These are phyloP conservation scores for Fragilariopsis cylindrus DNA, from an alignment of 108 stramenopile species.

Conservation along the genomic window DNA sequence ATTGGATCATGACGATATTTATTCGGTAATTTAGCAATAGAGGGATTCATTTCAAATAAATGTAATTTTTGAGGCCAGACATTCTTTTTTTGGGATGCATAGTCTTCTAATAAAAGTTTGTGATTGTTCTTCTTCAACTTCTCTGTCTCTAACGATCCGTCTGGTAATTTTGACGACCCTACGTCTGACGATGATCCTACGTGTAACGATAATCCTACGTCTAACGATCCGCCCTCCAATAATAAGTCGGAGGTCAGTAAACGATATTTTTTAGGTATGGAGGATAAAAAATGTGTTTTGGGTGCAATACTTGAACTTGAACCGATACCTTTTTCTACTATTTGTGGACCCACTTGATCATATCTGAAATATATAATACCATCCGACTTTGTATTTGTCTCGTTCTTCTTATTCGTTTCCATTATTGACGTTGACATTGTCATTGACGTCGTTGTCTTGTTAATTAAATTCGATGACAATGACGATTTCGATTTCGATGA, in stretches of 20 bases:
- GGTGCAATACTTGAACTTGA: no score
- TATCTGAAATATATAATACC: neutral
- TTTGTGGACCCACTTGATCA: neutral
- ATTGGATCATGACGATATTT: neutral
- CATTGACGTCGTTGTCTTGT: conserved; percentile 96
- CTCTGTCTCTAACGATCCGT: no score
- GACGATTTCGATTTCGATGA: conserved; percentile 38
- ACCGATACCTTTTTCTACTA: neutral
- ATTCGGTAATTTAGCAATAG: conserved; percentile 6
- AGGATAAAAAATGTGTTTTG: conserved; percentile 13
- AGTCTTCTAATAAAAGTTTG: neutral
- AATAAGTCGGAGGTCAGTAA: neutral
- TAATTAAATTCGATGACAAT: conserved; percentile 68
- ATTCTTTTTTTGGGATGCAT: neutral
- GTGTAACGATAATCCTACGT: no score
- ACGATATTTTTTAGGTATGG: conserved; percentile 8
- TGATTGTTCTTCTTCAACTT: no score
- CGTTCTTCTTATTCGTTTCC: neutral
- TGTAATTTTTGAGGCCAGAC: neutral
- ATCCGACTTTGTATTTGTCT: neutral
- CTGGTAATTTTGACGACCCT: neutral
- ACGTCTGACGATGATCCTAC: neutral
- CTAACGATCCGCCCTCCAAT: neutral
- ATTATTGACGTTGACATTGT: conserved; percentile 95
- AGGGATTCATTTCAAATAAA: conserved; percentile 11